Base-by-base conservation (phyloP, 495 filamentous ascomycete species). In the Podospora conica region DNA sequence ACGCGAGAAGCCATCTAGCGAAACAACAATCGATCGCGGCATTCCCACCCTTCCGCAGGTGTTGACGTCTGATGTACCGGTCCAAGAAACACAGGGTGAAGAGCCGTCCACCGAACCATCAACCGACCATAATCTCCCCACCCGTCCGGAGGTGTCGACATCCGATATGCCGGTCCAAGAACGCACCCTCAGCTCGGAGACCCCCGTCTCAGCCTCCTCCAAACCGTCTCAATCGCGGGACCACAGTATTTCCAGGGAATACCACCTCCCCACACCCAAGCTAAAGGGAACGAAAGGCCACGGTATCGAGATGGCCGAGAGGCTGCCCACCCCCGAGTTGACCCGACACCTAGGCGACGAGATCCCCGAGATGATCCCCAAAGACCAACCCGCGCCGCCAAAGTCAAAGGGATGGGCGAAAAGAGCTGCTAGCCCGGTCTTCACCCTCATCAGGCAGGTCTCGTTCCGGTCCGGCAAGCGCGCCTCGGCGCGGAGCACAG, bases 211-310 rank as follows among this genome's bases (percentile, higher is more conserved):
- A 10, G 64, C 62, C 3, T 63, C 64, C 56, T 63, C 64, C 56
- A 66, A 28, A 11, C 22, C 58, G 10, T n/a, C 22, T 9, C 57
- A 57, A 18, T 15, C 40, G 24, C 60, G 55, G 12, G 53, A 66
- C 1, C 71, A 72, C 58, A 68, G 33, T 11, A 24, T 73, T 3
- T 66, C 71, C 0, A 66, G 55, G 27, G 67, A 73, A 55, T 59
- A 18, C 23, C 63, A 64, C 1, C 58, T 70, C 3, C 27, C 53
- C 5, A 53, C 66, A 6, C 67, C 67, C 2, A 55, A 60, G 0
- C 40, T 56, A 5, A 33, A 23, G 18, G 58, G 61, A 0, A 20
- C 69, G 0, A 59, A 59, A 6, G 54, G 18, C 2, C 70, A 70
- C 33, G 66, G 63, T 1, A 68, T 72, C 9, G 63, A 65, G 9